Conservation (phyloP, 31 red algal species). For the Asparagopsis taxiformis region DNA sequence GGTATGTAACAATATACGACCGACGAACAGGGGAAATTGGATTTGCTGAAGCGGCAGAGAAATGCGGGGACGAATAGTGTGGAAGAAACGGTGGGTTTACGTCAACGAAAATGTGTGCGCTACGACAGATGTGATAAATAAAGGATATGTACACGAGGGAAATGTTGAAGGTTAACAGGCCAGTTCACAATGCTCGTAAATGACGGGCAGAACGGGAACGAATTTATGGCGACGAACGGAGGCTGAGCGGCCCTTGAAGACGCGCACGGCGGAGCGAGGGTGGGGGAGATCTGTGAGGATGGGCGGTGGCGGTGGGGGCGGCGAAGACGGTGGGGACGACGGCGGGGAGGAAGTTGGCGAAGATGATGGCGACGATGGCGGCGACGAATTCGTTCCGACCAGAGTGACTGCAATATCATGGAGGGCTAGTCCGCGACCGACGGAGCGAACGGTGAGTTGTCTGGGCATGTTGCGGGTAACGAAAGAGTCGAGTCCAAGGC, state of each 20-base stretch:
- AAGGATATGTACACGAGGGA: too few relatives aligned
- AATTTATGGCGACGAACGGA: neutral
- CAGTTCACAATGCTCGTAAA: too few relatives aligned
- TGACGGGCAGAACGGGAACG: too few relatives aligned
- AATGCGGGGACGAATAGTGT: slow-evolving; percentile 41
- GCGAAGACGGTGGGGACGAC: neutral
- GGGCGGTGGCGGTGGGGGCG: too few relatives aligned
- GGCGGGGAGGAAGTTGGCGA: neutral
- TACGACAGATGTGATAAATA: slow-evolving; percentile 2
- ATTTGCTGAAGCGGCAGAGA: slow-evolving; percentile 69
- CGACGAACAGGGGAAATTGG: slow-evolving; percentile 66
- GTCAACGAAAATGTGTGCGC: neutral
- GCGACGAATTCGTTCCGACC: neutral
- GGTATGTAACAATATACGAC: slow-evolving; percentile 91
- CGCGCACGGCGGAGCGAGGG: neutral
- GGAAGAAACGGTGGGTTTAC: neutral
- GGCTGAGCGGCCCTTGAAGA: neutral
- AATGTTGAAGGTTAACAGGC: too few relatives aligned
- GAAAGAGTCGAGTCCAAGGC: too few relatives aligned
- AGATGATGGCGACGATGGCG: too few relatives aligned
- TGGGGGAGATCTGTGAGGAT: too few relatives aligned
- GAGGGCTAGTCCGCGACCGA: slow-evolving; percentile 20
- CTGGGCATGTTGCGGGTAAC: too few relatives aligned
- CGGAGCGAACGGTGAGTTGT: slow-evolving; percentile 20
- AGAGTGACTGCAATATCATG: neutral